Base-by-base conservation (phyloP, 768 basidiomycete genomes). In the Rubroboletus satanas region DNA sequence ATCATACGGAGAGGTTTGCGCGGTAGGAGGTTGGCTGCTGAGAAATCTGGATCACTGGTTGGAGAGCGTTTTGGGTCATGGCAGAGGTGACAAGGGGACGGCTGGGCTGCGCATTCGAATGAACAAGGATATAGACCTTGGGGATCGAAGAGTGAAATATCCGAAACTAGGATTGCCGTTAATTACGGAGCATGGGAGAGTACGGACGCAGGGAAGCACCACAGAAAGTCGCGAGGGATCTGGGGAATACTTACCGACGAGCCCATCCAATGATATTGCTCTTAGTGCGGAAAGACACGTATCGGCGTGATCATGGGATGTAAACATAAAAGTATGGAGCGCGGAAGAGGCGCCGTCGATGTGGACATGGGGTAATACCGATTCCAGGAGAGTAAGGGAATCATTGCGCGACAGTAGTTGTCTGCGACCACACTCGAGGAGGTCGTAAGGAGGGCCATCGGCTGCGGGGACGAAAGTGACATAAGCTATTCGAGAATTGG, bases 261-360 rank as follows among this genome's bases (percentile, higher is more conserved):
- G 71, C 3, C 76, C 79, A 49, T 82, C 79, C 37, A 85, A 72
- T 29, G 71, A 63, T 29, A 85, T 64, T 15, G 59, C 57, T 55
- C 62, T 63, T 38, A 85, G 67, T 21, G 65, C 46, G 28, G 64
- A 60, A 12, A 72, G 66, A 36, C 70, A 68, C 29, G 67, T 54
- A 23, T 71, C 68, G 33, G 67, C 57, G 15, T 57, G 52, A 45
- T 74, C 71, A 3, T 62, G 54, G 28, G 78, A 71, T 17, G 75
- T 73, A 29, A 88, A 67, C 15, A 71, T 68, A 66, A 87, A 90
- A n/a, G 82, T 76, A 69, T 86, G 81, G 51, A 89, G 74, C 26
- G 69, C 62, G n/a, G 73, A 75, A 9, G 74, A 65, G 26, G 72
- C 70, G 48, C 75, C 68, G 33, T 73, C 73, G 45, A 82, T 68